Percentiles rank a stretch among this genome's conserved stretches.
Evolutionary conservation across 2,329 filamentous ascomycete species (phyloP).

Genomic region (Trichoderma koningiopsis): DNA sequence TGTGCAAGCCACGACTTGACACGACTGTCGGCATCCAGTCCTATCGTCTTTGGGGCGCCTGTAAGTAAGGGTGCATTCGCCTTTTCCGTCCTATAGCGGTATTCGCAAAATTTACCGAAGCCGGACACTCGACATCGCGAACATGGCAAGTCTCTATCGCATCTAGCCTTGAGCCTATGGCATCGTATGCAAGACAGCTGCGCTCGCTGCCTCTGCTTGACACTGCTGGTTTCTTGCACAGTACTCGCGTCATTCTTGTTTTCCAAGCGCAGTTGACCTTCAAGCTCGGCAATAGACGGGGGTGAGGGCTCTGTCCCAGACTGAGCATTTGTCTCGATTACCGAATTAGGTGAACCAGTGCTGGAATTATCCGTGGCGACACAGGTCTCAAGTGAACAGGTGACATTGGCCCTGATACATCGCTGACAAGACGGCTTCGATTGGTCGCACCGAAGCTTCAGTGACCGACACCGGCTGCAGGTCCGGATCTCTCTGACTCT

Average conservation of each 20-base stretch:
- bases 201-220: background rate
- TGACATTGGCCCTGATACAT: background rate
- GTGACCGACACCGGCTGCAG: background rate
- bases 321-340: background rate
- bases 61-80: background rate
- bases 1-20: background rate
- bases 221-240: background rate
- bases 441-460: background rate
- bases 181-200: conserved; percentile 1
- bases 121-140: background rate
- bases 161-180: background rate
- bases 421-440: background rate
- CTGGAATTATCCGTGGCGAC: background rate
- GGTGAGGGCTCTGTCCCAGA: background rate
- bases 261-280: background rate
- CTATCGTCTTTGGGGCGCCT: background rate
- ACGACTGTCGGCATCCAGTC: background rate
- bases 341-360: background rate
- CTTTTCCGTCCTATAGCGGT: background rate
- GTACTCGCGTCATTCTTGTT: background rate
- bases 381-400: background rate
- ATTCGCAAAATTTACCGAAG: background rate
- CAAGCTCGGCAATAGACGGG: background rate
- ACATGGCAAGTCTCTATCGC: background rate
- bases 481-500: background rate